These are phyloP conservation scores for Cutaneotrichosporon mucoides DNA, from an alignment of 1,284 basidiomycete genomes.

Conservation along the genomic window DNA sequence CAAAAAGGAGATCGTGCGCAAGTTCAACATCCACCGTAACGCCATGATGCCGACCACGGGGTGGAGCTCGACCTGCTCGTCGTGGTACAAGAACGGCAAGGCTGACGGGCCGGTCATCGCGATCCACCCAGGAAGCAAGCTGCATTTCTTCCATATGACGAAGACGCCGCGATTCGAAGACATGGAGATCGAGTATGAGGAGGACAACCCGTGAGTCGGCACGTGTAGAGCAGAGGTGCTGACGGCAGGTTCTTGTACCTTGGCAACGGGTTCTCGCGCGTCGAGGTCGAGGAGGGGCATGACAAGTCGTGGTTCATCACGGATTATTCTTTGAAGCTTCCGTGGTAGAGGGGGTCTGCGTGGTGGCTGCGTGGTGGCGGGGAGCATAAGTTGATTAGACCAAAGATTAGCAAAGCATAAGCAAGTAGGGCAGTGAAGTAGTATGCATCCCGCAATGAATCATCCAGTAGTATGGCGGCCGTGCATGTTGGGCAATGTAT, in stretches of 20 bases:
- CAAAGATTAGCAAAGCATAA: too few relatives aligned
- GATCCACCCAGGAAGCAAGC: constrained; percentile 24
- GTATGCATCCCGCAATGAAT: too few relatives aligned
- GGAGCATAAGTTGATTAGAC: too few relatives aligned
- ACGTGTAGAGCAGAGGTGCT: too few relatives aligned
- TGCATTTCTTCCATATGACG: constrained; percentile 26
- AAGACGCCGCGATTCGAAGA: constrained; percentile 38
- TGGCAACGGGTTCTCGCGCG: background rate
- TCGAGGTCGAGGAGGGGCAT: background rate
- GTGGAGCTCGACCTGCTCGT: constrained; percentile 26
- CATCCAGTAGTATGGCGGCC: too few relatives aligned
- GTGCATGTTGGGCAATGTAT: too few relatives aligned
- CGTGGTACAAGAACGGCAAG: constrained; percentile 27
- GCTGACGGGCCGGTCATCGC: constrained; percentile 14
- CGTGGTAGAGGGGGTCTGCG: background rate
- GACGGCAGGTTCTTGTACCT: background rate
- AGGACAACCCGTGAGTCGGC: background rate
- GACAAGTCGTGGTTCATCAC: constrained; percentile 1
- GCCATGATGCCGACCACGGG: constrained; percentile 26
- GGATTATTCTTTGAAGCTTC: background rate
- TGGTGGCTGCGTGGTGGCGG: too few relatives aligned
- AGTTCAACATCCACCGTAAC: constrained; percentile 32
- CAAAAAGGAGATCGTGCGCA: constrained; percentile 26
- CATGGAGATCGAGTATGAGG: constrained; percentile 17
- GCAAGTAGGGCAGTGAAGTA: too few relatives aligned